Evolutionary conservation across 148 eudicot genomes (phyloP), one percentile per base, ranked within the genome.

Genomic region (Cornus suecica): DNA sequence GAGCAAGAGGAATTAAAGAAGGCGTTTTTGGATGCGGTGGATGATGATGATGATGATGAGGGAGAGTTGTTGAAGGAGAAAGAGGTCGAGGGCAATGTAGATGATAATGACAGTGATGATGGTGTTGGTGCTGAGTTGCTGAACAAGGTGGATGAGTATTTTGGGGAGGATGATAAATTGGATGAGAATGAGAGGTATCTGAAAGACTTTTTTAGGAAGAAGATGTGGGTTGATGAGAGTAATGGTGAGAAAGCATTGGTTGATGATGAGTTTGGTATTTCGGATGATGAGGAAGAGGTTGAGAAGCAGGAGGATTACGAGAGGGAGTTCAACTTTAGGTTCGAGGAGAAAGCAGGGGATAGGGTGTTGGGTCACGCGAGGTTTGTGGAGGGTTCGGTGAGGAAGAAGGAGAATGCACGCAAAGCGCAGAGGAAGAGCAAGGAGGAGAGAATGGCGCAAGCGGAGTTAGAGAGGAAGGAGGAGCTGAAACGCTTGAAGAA

Each of bases 401-500:
- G 99, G 89, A 95, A 91, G 94, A 91, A 82, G 85, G 81, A 84
- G 3, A 95, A 86, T 81, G 83, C 91, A 0, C 86, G 97, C 81
- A 91, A 89, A 87, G 66, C 42, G 41, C 97, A 92, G 79, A 87
- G 97, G 83, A 81, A 86, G 86, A 91, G 94, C 79, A 95, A 93
- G 88, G 88, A 91, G 80, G 98, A 93, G 89, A 93, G 99, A 77
- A 58, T 82, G 83, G 94, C 77, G 4, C 85, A 84, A 48, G 94
- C 90, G 0, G 97, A 91, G 82, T 13, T 71, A 18, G 91, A 88
- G 82, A 87, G 94, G 80, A 90, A 80, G 41, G 98, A 95, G 78
- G 99, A 95, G 85, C 81, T 95, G 81, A 95, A 95, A 86, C 86
- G 87, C 71, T 77, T 92, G 92, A 95, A 95, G 89, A 95, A 95